These are phyloP conservation scores for Fusarium staphyleae DNA, from an alignment of 2,329 filamentous ascomycete genomes.

Conservation along the genomic window DNA sequence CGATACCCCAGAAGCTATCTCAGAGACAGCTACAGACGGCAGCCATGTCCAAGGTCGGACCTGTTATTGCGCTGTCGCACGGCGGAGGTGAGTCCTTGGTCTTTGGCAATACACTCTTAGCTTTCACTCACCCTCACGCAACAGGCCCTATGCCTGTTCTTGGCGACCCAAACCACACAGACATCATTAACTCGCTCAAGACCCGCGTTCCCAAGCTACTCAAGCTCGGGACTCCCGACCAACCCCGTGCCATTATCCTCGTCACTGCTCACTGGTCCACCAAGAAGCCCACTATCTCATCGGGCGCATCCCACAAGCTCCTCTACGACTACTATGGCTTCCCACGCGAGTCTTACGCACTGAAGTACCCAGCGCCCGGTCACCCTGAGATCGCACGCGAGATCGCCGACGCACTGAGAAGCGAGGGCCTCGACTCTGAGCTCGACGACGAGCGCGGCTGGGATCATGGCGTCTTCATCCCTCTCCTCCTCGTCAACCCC, in stretches of 20 bases:
- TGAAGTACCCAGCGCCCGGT: constrained; percentile 65
- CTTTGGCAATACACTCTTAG: too few relatives aligned
- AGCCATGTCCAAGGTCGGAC: constrained; percentile 51
- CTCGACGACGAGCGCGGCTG: constrained; percentile 55
- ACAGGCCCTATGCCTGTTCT: constrained; percentile 64
- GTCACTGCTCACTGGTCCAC: constrained; percentile 67
- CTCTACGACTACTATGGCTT: constrained; percentile 68
- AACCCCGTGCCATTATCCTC: constrained; percentile 60
- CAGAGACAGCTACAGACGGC: constrained; percentile 7
- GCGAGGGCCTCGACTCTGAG: constrained; percentile 52
- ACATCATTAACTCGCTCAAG: constrained; percentile 59
- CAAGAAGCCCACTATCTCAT: constrained; percentile 58
- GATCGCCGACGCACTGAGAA: constrained; percentile 54
- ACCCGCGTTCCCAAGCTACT: constrained; percentile 63
- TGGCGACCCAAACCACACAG: constrained; percentile 59
- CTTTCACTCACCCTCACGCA: background rate
- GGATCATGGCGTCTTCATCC: constrained; percentile 69
- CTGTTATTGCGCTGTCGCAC: constrained; percentile 58
- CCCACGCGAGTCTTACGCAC: constrained; percentile 60
- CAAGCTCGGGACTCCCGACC: constrained; percentile 57
- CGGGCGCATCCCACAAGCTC: constrained; percentile 54
- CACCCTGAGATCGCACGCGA: constrained; percentile 60
- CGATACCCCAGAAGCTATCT: background rate
- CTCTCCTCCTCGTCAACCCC: constrained; percentile 62
- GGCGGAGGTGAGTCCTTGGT: constrained; percentile 53